Evolutionary conservation across 257 asterid genomes (phyloP).

Genomic region (Solanum lignicaule): DNA sequence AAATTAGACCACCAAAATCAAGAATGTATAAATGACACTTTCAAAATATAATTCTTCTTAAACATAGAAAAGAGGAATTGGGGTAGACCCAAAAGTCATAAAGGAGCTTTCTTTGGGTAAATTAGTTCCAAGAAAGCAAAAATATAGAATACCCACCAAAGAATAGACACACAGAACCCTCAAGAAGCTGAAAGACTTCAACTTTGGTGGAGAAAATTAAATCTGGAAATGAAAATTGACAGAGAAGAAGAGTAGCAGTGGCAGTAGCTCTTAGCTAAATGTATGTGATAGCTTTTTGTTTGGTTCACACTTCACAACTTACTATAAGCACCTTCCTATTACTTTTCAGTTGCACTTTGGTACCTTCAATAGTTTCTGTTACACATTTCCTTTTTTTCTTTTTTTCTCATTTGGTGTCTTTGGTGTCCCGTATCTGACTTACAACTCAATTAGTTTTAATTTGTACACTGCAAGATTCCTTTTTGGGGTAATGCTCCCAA

Average conservation of each 20-base stretch:
- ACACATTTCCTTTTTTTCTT: not conserved
- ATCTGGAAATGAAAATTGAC: not conserved
- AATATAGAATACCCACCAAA: not conserved
- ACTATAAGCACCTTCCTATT: not conserved
- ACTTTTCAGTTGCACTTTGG: not conserved
- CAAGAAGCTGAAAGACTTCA: not conserved
- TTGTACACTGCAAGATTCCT: not conserved
- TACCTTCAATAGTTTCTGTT: not conserved
- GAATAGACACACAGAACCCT: not conserved
- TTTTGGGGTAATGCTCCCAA: too few species aligned
- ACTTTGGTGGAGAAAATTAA: not conserved
- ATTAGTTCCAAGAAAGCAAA: not conserved
- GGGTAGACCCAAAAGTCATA: not conserved
- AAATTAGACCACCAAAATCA: not conserved
- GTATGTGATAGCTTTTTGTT: not conserved
- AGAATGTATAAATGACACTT: not conserved
- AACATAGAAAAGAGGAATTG: not conserved
- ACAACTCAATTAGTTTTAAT: too few species aligned
- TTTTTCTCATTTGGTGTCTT: too few species aligned
- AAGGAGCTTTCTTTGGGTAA: not conserved
- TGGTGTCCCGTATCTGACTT: too few species aligned
- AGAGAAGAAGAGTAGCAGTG: not conserved
- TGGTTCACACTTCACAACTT: not conserved
- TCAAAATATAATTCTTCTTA: not conserved
- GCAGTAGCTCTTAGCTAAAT: not conserved